A percentile compares a stretch with the other conserved stretches of the same genome.
phyloP scores from a whole-genome alignment of 2,329 filamentous ascomycete genomes.

The Cladosporium colombiae region DNA sequence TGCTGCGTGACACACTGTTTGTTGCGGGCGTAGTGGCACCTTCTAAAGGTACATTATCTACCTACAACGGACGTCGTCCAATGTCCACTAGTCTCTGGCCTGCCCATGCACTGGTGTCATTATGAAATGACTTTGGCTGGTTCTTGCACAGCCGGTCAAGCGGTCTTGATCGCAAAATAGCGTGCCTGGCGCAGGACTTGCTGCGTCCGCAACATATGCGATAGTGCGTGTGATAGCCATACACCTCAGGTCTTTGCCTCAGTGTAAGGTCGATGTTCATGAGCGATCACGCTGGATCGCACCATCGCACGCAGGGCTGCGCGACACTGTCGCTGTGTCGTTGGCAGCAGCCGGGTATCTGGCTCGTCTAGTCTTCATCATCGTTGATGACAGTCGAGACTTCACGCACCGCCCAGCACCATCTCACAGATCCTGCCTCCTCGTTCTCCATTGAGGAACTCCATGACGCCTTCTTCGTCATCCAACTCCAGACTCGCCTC shows the following conservation, averaged over 20 bases:
- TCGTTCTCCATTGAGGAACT: slow-evolving; percentile 42
- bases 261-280: background rate
- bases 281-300: background rate
- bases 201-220: background rate
- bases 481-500: slow-evolving; percentile 76
- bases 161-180: too few relatives aligned
- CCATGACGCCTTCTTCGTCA: slow-evolving; percentile 58
- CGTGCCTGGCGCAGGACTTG: background rate
- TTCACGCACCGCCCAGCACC: slow-evolving; percentile 31
- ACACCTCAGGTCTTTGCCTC: background rate
- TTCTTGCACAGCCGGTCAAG: too few relatives aligned
- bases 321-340: background rate
- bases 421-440: slow-evolving; percentile 40
- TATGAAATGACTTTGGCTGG: background rate
- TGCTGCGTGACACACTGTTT: background rate
- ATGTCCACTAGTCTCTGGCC: background rate
- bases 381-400: background rate
- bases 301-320: background rate
- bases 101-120: background rate
- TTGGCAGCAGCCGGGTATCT: background rate
- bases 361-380: background rate
- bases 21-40: background rate
- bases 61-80: background rate
- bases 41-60: background rate
- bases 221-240: background rate